Percentiles rank a stretch among this genome's conserved stretches.
These are phyloP conservation scores for Chalaropsis ovoidea DNA, from an alignment of 2,329 filamentous ascomycete genomes.

Conservation along the genomic window DNA sequence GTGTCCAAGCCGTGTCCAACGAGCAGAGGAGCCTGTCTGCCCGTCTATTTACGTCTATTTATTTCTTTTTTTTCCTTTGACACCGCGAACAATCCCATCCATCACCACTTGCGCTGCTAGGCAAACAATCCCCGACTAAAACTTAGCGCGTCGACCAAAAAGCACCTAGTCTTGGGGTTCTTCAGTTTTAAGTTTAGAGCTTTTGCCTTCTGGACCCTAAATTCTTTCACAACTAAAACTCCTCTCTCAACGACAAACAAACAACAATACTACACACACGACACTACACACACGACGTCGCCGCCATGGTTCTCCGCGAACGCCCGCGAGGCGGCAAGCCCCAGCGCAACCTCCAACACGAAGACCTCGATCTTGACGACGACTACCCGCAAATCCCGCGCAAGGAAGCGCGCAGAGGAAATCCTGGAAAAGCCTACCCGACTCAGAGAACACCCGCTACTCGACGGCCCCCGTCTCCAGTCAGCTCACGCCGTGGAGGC, in stretches of 20 bases:
- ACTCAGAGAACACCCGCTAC: slow-evolving; percentile 8
- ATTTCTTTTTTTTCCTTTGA: not conserved
- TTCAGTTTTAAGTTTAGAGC: not conserved
- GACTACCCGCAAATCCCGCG: slow-evolving; percentile 12
- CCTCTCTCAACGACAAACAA: not conserved
- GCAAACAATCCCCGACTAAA: not conserved
- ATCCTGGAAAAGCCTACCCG: not conserved
- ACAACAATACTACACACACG: not conserved
- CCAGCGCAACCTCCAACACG: slow-evolving; percentile 15
- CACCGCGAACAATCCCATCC: slow-evolving; percentile 3
- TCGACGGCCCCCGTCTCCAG: slow-evolving; percentile 19
- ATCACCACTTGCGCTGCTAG: not conserved
- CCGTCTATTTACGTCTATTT: not conserved
- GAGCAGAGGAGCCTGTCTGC: not conserved
- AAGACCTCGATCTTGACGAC: slow-evolving; percentile 16
- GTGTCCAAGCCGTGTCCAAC: not conserved
- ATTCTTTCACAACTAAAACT: not conserved
- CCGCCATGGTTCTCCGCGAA: slow-evolving; percentile 11
- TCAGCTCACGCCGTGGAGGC: slow-evolving; percentile 19
- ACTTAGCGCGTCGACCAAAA: not conserved
- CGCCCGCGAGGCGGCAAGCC: slow-evolving; percentile 14
- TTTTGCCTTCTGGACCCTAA: not conserved
- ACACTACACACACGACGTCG: not conserved
- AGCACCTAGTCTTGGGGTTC: not conserved
- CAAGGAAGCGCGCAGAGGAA: slow-evolving; percentile 7